Evolutionary conservation across 495 filamentous ascomycete species (phyloP).

Genomic region (Geoglossum glabrum): DNA sequence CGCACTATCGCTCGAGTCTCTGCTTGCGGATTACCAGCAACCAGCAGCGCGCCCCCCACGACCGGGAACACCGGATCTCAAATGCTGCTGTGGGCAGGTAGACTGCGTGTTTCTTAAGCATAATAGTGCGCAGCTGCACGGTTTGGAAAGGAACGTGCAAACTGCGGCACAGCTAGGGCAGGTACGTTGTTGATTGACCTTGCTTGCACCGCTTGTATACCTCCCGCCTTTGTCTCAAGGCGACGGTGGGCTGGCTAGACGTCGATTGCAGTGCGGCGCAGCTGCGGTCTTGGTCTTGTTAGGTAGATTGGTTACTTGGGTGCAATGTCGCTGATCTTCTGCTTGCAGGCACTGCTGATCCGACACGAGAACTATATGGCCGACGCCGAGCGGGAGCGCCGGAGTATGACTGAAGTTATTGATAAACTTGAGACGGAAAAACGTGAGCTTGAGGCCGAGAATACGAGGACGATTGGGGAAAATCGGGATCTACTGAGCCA

Average conservation of each 20-base stretch:
- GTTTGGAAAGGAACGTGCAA: constrained; percentile 67
- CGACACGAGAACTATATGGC: constrained; percentile 87
- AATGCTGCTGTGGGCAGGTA: constrained; percentile 67
- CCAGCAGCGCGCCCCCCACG: not conserved
- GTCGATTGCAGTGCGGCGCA: no score
- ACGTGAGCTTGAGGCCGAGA: constrained; percentile 46
- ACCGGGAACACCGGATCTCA: constrained; percentile 10
- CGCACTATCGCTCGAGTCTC: not conserved
- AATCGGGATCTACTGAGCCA: constrained; percentile 61
- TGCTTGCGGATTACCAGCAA: not conserved
- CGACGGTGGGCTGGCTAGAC: no score
- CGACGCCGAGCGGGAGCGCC: constrained; percentile 67
- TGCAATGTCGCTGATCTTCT: constrained; percentile 5
- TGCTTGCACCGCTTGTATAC: no score
- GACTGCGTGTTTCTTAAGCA: constrained; percentile 65
- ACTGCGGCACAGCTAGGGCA: constrained; percentile 74
- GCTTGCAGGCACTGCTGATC: constrained; percentile 58
- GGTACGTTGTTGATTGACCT: constrained; percentile 25
- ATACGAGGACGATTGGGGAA: constrained; percentile 55
- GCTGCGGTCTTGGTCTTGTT: no score
- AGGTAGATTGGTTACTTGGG: not conserved
- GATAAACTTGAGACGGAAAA: constrained; percentile 62
- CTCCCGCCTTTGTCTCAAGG: no score
- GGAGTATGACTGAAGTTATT: constrained; percentile 45
- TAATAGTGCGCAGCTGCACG: constrained; percentile 56